These are phyloP conservation scores for Exophiala mesophila DNA, from an alignment of 2,329 filamentous ascomycete species.

Conservation along the genomic window DNA sequence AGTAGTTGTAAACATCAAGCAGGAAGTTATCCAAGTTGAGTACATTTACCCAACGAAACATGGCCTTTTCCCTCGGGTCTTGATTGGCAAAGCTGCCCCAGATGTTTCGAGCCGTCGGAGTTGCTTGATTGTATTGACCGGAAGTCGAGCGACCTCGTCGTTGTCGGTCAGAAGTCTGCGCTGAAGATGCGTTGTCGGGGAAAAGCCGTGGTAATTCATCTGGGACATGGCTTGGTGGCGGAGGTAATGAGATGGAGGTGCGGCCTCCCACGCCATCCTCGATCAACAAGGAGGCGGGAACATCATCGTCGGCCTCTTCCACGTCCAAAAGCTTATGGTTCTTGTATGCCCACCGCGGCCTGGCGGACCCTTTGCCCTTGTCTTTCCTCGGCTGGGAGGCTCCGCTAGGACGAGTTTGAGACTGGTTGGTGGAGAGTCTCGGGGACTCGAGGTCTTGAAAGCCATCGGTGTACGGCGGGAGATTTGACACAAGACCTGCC, in stretches of 20 bases:
- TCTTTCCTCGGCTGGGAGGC: slow-evolving; percentile 4
- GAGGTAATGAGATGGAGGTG: slow-evolving; percentile 20
- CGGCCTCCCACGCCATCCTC: slow-evolving; percentile 40
- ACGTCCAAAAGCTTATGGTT: slow-evolving; percentile 30
- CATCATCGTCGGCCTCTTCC: slow-evolving; percentile 58
- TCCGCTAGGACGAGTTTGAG: slow-evolving; percentile 3
- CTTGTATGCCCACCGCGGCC: slow-evolving; percentile 12
- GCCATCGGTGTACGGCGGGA: slow-evolving; percentile 12
- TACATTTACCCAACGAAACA: slow-evolving; percentile 92
- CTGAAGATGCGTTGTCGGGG: neutral
- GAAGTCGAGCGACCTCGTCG: neutral
- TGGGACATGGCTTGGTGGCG: slow-evolving; percentile 18
- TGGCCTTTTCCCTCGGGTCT: slow-evolving; percentile 68
- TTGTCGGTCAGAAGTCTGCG: slow-evolving; percentile 11
- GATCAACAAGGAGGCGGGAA: slow-evolving; percentile 58
- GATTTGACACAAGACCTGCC: slow-evolving; percentile 39
- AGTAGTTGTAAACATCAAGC: slow-evolving; percentile 81
- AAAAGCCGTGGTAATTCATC: slow-evolving; percentile 6
- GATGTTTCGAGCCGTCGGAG: slow-evolving; percentile 10
- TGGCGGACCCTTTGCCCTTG: slow-evolving; percentile 14
- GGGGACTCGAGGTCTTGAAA: slow-evolving; percentile 12
- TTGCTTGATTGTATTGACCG: slow-evolving; percentile 27
- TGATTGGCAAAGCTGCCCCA: slow-evolving; percentile 37
- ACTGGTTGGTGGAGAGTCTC: neutral
- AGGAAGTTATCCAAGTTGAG: slow-evolving; percentile 85